Evolutionary conservation across 2,329 filamentous ascomycete genomes (phyloP), one percentile per base, ranked within the genome.

Genomic region (Colletotrichum falcatum): DNA sequence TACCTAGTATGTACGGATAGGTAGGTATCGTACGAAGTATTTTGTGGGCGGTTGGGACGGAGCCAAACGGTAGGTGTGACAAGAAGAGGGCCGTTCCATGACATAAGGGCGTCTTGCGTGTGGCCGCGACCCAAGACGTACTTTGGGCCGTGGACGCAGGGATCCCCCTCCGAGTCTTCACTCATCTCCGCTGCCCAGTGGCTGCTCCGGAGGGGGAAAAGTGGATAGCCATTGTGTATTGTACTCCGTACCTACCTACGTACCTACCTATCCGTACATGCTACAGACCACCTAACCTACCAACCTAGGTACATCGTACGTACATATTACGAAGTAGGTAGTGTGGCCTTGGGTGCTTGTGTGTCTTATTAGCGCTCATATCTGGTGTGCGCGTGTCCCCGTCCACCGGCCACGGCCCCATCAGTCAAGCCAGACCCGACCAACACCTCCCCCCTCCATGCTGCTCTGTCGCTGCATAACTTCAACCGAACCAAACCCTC

Each of bases 31-130:
- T n/a, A n/a, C n/a, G n/a, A n/a, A n/a, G n/a, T n/a, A n/a, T n/a
- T n/a, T n/a, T n/a, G n/a, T n/a, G n/a, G n/a, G n/a, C n/a, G n/a
- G n/a, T 30, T 42, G 54, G 56, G 63, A 70, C 63, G 63, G 66
- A 55, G 26, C 67, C 51, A 70, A 66, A 70, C 67, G 67, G 67
- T 61, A 54, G 56, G 44, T 58, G 67, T 70, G 67, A 44, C 67
- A 58, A 46, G 44, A 54, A 48, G 37, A 51, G 67, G 48, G 67
- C 64, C 28, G 67, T 70, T 58, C 66, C 64, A 67, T 70, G 67
- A 67, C 58, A 67, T 67, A 61, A 53, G 66, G 48, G 35, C 46
- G 39, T 56, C 30, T 55, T 35, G 42, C n/a, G 39, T 33, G 58
- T 26, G 35, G 48, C 37, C 59, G 55, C 59, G 48, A 55, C 62